Evolutionary conservation across 495 filamentous ascomycete genomes (phyloP), one percentile per base, ranked within the genome.

Genomic region (Daldinia caldariorum): DNA sequence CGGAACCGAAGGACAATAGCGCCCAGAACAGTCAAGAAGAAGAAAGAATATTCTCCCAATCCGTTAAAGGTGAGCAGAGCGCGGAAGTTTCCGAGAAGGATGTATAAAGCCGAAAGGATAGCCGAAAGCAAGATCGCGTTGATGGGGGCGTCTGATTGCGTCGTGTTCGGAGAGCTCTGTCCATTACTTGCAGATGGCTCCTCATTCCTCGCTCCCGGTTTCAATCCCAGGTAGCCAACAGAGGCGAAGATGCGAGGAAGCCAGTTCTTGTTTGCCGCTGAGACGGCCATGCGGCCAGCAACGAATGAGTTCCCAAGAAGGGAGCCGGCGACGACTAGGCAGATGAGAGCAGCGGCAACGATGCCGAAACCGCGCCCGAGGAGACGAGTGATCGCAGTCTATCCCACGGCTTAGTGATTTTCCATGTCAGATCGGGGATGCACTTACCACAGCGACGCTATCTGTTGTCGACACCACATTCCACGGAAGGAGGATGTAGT

Each of bases 401-500:
- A 18, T 49, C 1, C 20, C 35, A 7, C 10, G 9, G 12, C 63
- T 39, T 47, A n/a, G 29, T n/a, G 61, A 4, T 13, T 41, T 39
- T 18, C 35, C 18, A 61, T 41, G 14, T 8, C 12, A 38, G 14
- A 26, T 26, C 26, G 31, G 26, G 47, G 43, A 32, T 10, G 55
- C 3, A 77, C 85, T 72, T 78, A 87, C 86, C 72, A 88, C 85
- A 0, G 85, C 86, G 12, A 87, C 80, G 39, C 81, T 84, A 34
- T 89, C 85, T 0, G 82, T 87, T 1, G 78, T 83, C 0, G 82
- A 83, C 3, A 87, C 77, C 2, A 83, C 76, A 35, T 83, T 58
- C 85, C 85, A 88, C 0, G 86, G 86, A 6, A 88, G 72, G 1
- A 88, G 66, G 22, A 88, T 75, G 67, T 87, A 88, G 66, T 88